Evolutionary conservation across 306 rosid species (phyloP), one percentile per base, ranked within the genome.

Genomic region (Vigna mungo): DNA sequence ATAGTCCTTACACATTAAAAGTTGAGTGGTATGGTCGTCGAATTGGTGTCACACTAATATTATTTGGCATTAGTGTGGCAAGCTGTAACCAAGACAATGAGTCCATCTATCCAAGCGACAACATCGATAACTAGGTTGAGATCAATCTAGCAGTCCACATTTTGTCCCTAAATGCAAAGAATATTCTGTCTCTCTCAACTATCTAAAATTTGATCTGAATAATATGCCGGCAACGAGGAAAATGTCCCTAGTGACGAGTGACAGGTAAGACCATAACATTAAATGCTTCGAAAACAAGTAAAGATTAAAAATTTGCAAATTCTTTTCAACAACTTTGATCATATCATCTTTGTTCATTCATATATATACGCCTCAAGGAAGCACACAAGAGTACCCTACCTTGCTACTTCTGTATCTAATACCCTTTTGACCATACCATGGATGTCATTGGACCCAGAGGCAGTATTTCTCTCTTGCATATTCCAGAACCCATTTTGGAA

Each of bases 401-500:
- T 9, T 16, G 6, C 18, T 47, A 30, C 20, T 27, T 65, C 34
- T 16, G 1, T n/a, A 8, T 39, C 18, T 5, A 41, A 5, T 21
- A 20, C 47, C 32, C 63, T 51, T 63, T 44, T 44, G 46, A 44
- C 4, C 11, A 2, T 49, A 32, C 71, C 36, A 83, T 59, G 76
- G 83, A 74, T 78, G 81, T 74, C 37, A 85, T 66, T 56, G 64
- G 74, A 56, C 85, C 72, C 70, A 34, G 56, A 16, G 52, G 53
- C 5, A 48, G 54, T 14, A 62, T 43, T 16, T 86, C 79, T 74
- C 85, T 90, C 72, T 68, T 92, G 82, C 89, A 85, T 84, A 81
- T 93, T 71, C 96, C 97, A 12, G 87, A 89, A 65, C 66, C 87
- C 78, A 73, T 74, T 25, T 52, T 90, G 74, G 91, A 82, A 21